Conservation (phyloP, 768 basidiomycete genomes). For the Podaxis sp. region DNA sequence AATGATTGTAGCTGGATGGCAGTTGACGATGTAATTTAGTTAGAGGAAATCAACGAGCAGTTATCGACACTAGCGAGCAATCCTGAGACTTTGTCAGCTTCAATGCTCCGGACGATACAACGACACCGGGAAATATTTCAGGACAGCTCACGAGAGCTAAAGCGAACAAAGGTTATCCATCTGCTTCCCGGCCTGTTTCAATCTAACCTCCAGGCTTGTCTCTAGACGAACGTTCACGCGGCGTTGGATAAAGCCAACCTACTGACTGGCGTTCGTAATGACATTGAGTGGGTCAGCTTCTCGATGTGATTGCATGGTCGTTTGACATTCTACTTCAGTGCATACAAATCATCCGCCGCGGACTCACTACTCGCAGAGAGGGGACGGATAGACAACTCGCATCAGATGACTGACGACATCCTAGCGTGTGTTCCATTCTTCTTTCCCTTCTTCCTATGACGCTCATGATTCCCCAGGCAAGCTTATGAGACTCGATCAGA, state of each 20-base stretch:
- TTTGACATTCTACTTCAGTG: conserved; percentile 37
- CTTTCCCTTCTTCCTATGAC: background rate
- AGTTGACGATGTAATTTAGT: conserved; percentile 37
- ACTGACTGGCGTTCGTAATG: conserved; percentile 86
- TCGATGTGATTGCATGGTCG: background rate
- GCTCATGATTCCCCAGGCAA: conserved; percentile 53
- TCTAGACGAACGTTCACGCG: conserved; percentile 67
- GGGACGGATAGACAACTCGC: conserved; percentile 85
- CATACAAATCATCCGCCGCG: conserved; percentile 85
- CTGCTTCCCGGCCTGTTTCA: background rate
- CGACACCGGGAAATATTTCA: conserved; percentile 86
- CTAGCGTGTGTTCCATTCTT: conserved; percentile 56
- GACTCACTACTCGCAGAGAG: conserved; percentile 88
- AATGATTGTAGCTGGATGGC: background rate
- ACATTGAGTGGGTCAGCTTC: conserved; percentile 73
- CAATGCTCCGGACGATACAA: conserved; percentile 86
- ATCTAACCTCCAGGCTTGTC: background rate
- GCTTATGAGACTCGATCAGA: conserved; percentile 96
- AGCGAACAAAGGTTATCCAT: conserved; percentile 70
- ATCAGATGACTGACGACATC: conserved; percentile 91
- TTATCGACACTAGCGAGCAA: conserved; percentile 63
- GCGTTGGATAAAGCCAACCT: conserved; percentile 86
- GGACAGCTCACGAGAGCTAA: conserved; percentile 82
- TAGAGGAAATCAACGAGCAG: conserved; percentile 84
- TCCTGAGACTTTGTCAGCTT: conserved; percentile 70